A percentile compares a stretch with the other conserved stretches of the same genome.
These are phyloP conservation scores for Phaeosphaeria sp. DNA, from an alignment of 2,329 filamentous ascomycete species.

Conservation along the genomic window DNA sequence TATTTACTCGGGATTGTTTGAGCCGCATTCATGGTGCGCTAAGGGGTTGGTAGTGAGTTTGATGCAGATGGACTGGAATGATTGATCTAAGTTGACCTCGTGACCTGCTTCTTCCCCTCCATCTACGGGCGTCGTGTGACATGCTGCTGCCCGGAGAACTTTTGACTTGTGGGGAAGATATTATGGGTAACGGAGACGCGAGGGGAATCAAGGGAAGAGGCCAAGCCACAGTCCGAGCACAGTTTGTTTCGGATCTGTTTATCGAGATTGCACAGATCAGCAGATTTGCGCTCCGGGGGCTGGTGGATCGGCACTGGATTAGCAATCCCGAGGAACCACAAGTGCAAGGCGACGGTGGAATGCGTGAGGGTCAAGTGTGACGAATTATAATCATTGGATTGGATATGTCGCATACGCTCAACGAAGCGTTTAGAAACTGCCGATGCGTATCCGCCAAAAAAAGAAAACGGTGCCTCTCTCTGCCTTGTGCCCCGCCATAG, in stretches of 20 bases:
- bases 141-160: neutral
- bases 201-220: neutral
- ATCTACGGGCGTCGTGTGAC: no score
- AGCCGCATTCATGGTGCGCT: no score
- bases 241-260: neutral
- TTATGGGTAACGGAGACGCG: neutral
- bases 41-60: no score
- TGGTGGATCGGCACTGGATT: neutral
- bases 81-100: no score
- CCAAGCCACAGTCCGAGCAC: neutral
- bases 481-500: neutral
- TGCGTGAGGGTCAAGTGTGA: neutral
- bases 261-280: neutral
- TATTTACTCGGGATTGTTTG: no score
- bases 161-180: neutral
- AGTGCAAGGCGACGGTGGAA: neutral
- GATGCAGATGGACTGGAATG: no score
- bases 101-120: no score
- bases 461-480: neutral
- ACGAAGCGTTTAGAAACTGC: neutral
- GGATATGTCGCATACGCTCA: neutral
- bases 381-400: neutral
- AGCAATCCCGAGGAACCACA: neutral
- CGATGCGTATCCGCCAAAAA: neutral
- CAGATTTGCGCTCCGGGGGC: neutral